Conservation (phyloP, 108 stramenopile genomes). For the Pseudonitzschia multistriata region DNA sequence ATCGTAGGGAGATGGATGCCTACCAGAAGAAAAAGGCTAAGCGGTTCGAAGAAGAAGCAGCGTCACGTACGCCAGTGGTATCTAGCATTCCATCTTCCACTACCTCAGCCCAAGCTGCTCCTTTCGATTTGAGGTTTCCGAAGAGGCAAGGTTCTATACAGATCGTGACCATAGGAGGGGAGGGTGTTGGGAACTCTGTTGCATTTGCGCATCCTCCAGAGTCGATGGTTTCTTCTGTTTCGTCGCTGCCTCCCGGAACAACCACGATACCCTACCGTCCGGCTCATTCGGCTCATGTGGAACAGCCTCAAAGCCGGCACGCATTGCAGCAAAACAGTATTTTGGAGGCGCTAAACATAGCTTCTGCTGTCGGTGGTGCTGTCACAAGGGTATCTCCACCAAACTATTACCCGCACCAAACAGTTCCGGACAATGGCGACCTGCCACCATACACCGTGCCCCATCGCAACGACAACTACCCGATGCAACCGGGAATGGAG, state of each 20-base stretch:
- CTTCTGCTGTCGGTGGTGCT: neutral
- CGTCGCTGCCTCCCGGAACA: neutral
- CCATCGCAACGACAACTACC: neutral
- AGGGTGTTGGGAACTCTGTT: neutral
- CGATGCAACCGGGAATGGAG: constrained; percentile 36
- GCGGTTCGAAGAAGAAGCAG: constrained; percentile 21
- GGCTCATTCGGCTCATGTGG: neutral
- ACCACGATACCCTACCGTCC: constrained; percentile 2
- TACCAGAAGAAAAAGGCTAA: constrained; percentile 35
- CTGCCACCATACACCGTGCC: neutral
- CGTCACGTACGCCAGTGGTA: neutral
- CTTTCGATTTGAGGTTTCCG: neutral
- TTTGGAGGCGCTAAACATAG: neutral
- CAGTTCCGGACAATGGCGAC: neutral
- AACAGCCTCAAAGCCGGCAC: neutral
- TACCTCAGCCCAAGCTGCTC: neutral
- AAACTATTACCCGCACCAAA: neutral
- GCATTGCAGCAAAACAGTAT: neutral
- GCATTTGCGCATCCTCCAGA: neutral
- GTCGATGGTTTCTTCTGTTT: constrained; percentile 9
- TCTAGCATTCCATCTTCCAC: neutral
- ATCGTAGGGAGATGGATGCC: constrained; percentile 55
- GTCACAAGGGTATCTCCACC: neutral
- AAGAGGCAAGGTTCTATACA: neutral
- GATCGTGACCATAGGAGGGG: neutral